These are phyloP conservation scores for Boletus vermiculosoides DNA, from an alignment of 768 basidiomycete genomes.

Conservation along the genomic window DNA sequence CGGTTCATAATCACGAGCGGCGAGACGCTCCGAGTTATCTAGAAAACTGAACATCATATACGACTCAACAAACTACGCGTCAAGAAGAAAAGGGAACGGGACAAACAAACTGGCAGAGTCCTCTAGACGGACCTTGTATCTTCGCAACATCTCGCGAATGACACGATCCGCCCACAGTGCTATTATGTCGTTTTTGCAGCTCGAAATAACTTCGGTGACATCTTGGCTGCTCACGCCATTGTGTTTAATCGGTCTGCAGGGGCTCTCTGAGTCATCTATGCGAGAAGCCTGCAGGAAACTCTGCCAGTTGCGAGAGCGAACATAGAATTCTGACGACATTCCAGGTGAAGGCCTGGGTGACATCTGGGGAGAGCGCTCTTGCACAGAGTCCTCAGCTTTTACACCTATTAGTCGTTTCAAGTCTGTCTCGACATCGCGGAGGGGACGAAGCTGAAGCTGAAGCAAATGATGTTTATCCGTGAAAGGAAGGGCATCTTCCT, in stretches of 20 bases:
- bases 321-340: constrained; percentile 44
- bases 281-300: constrained; percentile 36
- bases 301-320: constrained; percentile 48
- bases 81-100: background rate
- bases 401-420: constrained; percentile 60
- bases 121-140: constrained; percentile 48
- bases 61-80: background rate
- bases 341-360: constrained; percentile 44
- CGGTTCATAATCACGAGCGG: constrained; percentile 59
- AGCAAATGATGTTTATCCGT: constrained; percentile 52
- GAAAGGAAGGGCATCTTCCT: constrained; percentile 37
- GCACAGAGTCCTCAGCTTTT: constrained; percentile 35
- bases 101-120: constrained; percentile 70
- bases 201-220: constrained; percentile 51
- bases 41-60: constrained; percentile 50
- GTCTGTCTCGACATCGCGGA: constrained; percentile 60
- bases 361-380: constrained; percentile 25
- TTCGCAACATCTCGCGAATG: constrained; percentile 49
- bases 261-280: constrained; percentile 7
- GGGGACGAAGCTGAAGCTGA: constrained; percentile 61
- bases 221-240: constrained; percentile 35
- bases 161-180: constrained; percentile 62
- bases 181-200: constrained; percentile 62
- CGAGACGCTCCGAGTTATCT: constrained; percentile 64
- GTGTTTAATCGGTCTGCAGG: constrained; percentile 5